Conservation (phyloP, 495 filamentous ascomycete genomes). For the Xylona heveae region DNA sequence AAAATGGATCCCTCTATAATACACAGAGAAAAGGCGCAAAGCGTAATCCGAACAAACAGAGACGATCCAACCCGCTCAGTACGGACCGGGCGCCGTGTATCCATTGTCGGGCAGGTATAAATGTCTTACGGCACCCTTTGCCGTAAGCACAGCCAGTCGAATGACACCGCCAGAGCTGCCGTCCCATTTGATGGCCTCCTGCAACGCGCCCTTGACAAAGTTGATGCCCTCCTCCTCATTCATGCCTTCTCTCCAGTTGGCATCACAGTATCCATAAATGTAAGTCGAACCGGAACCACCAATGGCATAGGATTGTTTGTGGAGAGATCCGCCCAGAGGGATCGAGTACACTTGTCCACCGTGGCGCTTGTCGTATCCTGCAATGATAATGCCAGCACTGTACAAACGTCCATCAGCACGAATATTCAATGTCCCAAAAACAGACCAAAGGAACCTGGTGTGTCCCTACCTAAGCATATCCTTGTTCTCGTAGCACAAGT, state of each 20-base stretch:
- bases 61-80: constrained; percentile 8
- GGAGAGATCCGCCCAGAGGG: constrained; percentile 85
- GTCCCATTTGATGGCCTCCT: constrained; percentile 97
- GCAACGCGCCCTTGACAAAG: constrained; percentile 77
- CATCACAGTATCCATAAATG: constrained; percentile 97
- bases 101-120: constrained; percentile 75
- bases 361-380: constrained; percentile 80
- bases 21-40: too few relatives aligned
- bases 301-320: constrained; percentile 92
- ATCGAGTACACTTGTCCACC: constrained; percentile 96
- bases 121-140: constrained; percentile 68
- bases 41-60: too few relatives aligned
- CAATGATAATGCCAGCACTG: constrained; percentile 93
- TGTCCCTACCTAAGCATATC: constrained; percentile 50
- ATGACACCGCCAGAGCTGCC: constrained; percentile 97
- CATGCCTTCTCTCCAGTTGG: constrained; percentile 92
- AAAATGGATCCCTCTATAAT: too few relatives aligned
- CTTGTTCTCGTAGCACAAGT: constrained; percentile 95
- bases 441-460: neutral
- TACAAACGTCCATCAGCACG: constrained; percentile 1
- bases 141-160: constrained; percentile 86
- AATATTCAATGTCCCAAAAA: constrained; percentile 3
- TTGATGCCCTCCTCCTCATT: constrained; percentile 76
- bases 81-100: constrained; percentile 42
- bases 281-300: constrained; percentile 96